Evolutionary conservation across 1,284 basidiomycete species (phyloP).

Genomic region (Tausonia pullulans): DNA sequence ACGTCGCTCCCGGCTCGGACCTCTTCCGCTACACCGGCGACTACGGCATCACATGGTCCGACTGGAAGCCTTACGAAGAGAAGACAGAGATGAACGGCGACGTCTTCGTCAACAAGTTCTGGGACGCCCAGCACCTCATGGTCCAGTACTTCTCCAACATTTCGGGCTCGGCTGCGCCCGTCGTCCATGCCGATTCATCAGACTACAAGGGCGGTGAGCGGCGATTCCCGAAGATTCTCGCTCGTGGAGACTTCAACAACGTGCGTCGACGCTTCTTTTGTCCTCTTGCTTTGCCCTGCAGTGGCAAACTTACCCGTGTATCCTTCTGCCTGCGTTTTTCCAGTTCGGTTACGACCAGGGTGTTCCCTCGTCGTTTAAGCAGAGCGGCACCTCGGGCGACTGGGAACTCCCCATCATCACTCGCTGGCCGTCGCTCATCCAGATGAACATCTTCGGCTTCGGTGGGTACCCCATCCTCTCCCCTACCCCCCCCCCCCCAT

Average conservation of each 20-base stretch:
- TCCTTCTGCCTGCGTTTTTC: not conserved
- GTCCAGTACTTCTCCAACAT: conserved; percentile 77
- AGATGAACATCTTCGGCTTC: conserved; percentile 65
- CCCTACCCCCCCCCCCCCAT: too few relatives aligned
- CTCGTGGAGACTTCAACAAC: conserved; percentile 72
- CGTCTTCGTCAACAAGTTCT: conserved; percentile 38
- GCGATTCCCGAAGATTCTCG: conserved; percentile 72
- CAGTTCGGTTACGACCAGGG: conserved; percentile 78
- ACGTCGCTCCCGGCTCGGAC: conserved; percentile 69
- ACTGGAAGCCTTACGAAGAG: conserved; percentile 64
- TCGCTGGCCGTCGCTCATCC: conserved; percentile 71
- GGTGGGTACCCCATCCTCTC: too few relatives aligned
- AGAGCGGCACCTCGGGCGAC: conserved; percentile 42
- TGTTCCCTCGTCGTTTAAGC: conserved; percentile 53
- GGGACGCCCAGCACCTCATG: conserved; percentile 52
- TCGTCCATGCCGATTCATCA: conserved; percentile 62
- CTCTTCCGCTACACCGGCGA: conserved; percentile 72
- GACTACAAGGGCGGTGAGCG: conserved; percentile 48
- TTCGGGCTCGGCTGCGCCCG: conserved; percentile 50
- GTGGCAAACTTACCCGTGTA: too few relatives aligned
- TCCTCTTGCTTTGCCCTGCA: not conserved
- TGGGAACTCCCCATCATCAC: conserved; percentile 50
- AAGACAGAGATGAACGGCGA: conserved; percentile 50
- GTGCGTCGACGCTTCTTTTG: not conserved
- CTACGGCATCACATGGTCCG: conserved; percentile 71